Conservation (phyloP, 2,329 filamentous ascomycete species). For the Fusarium pseudoanthophilum region DNA sequence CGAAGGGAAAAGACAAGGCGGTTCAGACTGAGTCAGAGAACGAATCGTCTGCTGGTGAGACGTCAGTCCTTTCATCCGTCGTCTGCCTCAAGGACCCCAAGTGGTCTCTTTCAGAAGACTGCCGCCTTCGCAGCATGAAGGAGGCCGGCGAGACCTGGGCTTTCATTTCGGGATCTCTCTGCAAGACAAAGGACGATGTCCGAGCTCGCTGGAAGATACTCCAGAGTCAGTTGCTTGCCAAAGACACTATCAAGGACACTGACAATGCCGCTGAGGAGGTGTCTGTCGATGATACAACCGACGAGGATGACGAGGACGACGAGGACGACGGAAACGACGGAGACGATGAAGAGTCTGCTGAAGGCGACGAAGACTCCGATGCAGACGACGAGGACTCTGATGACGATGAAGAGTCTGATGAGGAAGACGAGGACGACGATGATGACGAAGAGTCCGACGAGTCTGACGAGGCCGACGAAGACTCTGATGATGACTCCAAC, state of each 20-base stretch:
- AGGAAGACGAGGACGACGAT: not conserved
- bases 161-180: slow-evolving; percentile 45
- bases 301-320: slow-evolving; percentile 1
- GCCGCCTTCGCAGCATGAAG: slow-evolving; percentile 50
- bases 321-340: not conserved
- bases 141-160: slow-evolving; percentile 46
- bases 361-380: not conserved
- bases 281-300: not conserved
- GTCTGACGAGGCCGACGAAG: not conserved
- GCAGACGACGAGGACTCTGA: not conserved
- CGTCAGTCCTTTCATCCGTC: slow-evolving; percentile 3
- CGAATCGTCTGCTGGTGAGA: slow-evolving; percentile 3
- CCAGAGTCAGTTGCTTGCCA: slow-evolving; percentile 32
- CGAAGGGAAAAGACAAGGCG: slow-evolving; percentile 8
- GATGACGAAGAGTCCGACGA: not conserved
- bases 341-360: not conserved
- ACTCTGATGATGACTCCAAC: not conserved
- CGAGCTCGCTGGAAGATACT: slow-evolving; percentile 50
- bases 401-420: not conserved
- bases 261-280: not conserved
- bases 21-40: slow-evolving; percentile 6
- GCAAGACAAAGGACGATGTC: slow-evolving; percentile 45
- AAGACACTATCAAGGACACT: not conserved
- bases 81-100: slow-evolving; percentile 1
- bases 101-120: slow-evolving; percentile 52